phyloP scores from a whole-genome alignment of 352 stramenopile species.

The Globisporangium camurandrum region DNA sequence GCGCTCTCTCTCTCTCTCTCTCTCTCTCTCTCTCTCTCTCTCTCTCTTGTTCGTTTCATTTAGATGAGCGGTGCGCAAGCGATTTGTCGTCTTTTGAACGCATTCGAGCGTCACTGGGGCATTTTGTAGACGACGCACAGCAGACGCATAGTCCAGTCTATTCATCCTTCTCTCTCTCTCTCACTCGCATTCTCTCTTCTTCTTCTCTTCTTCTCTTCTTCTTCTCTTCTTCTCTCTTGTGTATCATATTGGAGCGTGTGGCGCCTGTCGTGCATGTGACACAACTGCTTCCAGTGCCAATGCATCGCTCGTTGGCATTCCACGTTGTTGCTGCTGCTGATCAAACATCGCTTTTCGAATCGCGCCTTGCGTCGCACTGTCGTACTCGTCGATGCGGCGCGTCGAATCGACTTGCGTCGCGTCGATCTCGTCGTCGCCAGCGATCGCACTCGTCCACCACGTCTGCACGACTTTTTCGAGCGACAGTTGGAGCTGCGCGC shows the following conservation, averaged over 20 bases:
- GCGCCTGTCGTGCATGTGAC: conserved; percentile 85
- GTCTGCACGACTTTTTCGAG: conserved; percentile 96
- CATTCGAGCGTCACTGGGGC: conserved; percentile 98
- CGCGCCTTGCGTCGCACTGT: conserved; percentile 94
- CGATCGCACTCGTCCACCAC: conserved; percentile 95
- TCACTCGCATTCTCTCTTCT: background rate
- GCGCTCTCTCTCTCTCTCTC: background rate
- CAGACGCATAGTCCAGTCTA: background rate
- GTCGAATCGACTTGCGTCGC: conserved; percentile 96
- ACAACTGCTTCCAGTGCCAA: conserved; percentile 89
- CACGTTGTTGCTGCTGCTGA: conserved; percentile 90
- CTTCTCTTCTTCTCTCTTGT: no score
- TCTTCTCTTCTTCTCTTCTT: background rate
- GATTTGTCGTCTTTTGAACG: conserved; percentile 94
- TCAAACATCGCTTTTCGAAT: conserved; percentile 99
- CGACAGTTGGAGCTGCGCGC: conserved; percentile 67
- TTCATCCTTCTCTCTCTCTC: conserved; percentile 1
- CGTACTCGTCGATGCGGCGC: conserved; percentile 94
- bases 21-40: no score
- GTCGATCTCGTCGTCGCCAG: conserved; percentile 94
- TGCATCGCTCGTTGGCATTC: conserved; percentile 90
- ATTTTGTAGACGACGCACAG: conserved; percentile 87
- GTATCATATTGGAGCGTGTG: conserved; percentile 28
- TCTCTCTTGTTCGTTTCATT: background rate
- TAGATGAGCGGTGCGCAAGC: conserved; percentile 94